These are phyloP conservation scores for Sporothrix schenckii DNA, from an alignment of 2,329 filamentous ascomycete genomes.

Conservation along the genomic window DNA sequence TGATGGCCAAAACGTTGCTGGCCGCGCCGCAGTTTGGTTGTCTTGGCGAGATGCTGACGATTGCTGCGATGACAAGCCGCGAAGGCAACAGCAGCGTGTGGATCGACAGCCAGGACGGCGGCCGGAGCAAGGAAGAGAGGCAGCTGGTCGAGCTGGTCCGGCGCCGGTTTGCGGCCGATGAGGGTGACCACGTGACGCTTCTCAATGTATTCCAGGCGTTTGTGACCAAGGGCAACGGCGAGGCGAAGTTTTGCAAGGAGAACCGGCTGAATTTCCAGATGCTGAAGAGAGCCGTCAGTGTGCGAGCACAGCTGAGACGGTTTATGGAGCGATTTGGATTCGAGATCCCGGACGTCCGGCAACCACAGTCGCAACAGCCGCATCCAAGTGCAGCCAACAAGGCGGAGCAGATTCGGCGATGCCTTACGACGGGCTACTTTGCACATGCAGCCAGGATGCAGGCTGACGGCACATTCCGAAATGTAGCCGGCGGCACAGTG, in stretches of 20 bases:
- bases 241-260: conserved; percentile 82
- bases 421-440: conserved; percentile 88
- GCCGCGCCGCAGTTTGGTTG: conserved; percentile 75
- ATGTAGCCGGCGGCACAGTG: conserved; percentile 75
- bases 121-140: conserved; percentile 53
- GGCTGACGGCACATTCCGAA: conserved; percentile 84
- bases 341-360: conserved; percentile 57
- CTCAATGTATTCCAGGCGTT: conserved; percentile 94
- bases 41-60: conserved; percentile 81
- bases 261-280: conserved; percentile 86
- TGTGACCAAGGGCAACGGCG: conserved; percentile 77
- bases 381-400: conserved; percentile 44
- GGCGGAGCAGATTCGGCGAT: conserved; percentile 77
- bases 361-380: conserved; percentile 30
- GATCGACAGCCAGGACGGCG: conserved; percentile 73
- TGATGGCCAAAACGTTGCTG: conserved; percentile 89
- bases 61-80: conserved; percentile 90
- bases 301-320: conserved; percentile 81
- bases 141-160: conserved; percentile 73
- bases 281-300: conserved; percentile 78
- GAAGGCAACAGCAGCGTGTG: conserved; percentile 80
- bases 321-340: conserved; percentile 87
- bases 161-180: conserved; percentile 83
- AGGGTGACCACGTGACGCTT: conserved; percentile 91
- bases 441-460: conserved; percentile 93